Evolutionary conservation across 805 yeast species (phyloP), one percentile per base, ranked within the genome.

Genomic region (Yueomyces sinensis): DNA sequence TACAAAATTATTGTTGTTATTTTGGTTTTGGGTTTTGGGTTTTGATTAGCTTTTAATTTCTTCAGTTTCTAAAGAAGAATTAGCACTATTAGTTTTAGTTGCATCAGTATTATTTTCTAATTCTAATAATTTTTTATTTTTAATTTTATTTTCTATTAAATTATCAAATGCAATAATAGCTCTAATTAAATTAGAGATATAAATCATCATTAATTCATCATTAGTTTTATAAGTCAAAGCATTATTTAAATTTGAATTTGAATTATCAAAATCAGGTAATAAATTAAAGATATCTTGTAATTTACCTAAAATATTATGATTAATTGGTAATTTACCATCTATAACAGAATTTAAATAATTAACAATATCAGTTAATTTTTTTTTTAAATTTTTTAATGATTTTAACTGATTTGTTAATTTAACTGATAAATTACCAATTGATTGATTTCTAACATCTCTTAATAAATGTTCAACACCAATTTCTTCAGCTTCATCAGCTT

Each of bases 401-500:
- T 81, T 82, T 49, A 91, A 73, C 53, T 86, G 95, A 52, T 82
- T 80, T 13, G 97, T 86, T 36, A 91, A 75, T 52, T 79, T 75
- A 34, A 87, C 73, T 3, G 96, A 78, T 39, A 91, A 69, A 32
- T 79, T 79, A 9, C 98, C 98, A 13, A 95, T 93, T 9, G 97
- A 95, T 48, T 87, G 95, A 54, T 89, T 96, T 50, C 96, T 74
- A 17, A 86, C 84, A 52, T 91, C 98, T 52, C 97, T 76, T 40
- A 91, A 62, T 40, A 91, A 62, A 56, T 91, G 99, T 58, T 91
- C 99, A 13, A 91, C 99, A 41, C 98, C 99, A 46, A 91, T 91
- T 60, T 91, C 99, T 61, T 91, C 99, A 9, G 98, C 98, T 56
- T 91, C 99, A 54, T 91, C 98, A 3, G 99, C 99, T 54, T 82